These are phyloP conservation scores for Sextonia rubra DNA, from an alignment of 164 flowering plant species.

Conservation along the genomic window DNA sequence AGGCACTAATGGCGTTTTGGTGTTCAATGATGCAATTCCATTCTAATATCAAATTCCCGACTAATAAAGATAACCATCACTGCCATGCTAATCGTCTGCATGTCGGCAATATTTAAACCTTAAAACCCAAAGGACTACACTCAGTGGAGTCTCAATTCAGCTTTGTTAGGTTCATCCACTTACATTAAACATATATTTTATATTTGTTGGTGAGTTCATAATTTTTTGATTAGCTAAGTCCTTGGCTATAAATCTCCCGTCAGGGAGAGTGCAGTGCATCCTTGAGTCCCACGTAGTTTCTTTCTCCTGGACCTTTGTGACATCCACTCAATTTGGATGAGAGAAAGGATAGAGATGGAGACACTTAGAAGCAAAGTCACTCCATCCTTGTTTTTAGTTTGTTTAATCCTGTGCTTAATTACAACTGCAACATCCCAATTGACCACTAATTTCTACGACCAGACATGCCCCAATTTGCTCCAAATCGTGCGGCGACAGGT, in stretches of 20 bases:
- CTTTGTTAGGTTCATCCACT: not conserved
- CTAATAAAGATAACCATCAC: slow-evolving; percentile 4
- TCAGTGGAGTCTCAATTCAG: not conserved
- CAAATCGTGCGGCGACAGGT: slow-evolving; percentile 41
- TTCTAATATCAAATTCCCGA: not conserved
- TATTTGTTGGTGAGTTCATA: not conserved
- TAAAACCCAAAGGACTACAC: not conserved
- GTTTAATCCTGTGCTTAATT: slow-evolving; percentile 18
- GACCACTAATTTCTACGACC: slow-evolving; percentile 35
- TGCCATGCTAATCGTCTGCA: not conserved
- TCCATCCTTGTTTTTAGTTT: slow-evolving; percentile 5
- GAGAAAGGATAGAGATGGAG: slow-evolving; percentile 11
- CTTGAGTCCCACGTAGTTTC: not conserved
- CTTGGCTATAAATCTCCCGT: not conserved
- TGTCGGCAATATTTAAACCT: slow-evolving; percentile 2
- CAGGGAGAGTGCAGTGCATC: not conserved
- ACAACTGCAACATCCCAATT: slow-evolving; percentile 38
- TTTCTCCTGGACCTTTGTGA: not conserved
- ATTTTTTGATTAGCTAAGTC: not conserved
- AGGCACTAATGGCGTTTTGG: slow-evolving; percentile 3
- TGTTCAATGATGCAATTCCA: not conserved
- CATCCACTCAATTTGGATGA: not conserved
- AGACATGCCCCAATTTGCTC: slow-evolving; percentile 47
- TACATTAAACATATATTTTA: not conserved
- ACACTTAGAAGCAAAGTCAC: slow-evolving; percentile 2